Conservation (phyloP, 768 basidiomycete species). For the Psilocybe azurescens region DNA sequence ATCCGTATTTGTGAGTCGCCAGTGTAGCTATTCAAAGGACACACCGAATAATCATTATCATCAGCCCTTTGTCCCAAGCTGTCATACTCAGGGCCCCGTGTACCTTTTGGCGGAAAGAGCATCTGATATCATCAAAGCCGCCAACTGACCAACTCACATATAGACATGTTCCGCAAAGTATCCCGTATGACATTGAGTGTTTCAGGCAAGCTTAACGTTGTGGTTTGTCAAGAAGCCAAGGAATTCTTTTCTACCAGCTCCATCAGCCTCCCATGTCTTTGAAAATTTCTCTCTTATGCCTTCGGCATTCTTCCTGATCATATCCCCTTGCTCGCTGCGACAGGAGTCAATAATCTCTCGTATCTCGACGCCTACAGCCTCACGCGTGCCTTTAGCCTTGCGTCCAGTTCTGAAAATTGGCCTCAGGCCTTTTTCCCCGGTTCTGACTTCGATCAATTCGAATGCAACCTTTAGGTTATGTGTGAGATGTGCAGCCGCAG, state of each 20-base stretch:
- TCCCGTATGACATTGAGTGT: too few species aligned
- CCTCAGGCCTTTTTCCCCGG: constrained; percentile 10
- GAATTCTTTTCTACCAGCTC: too few species aligned
- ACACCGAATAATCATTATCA: background rate
- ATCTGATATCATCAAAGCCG: constrained; percentile 26
- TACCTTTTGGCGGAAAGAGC: constrained; percentile 42
- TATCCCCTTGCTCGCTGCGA: too few species aligned
- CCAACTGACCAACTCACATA: too few species aligned
- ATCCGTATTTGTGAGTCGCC: constrained; percentile 36
- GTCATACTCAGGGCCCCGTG: constrained; percentile 39
- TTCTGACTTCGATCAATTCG: constrained; percentile 18
- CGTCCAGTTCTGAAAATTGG: constrained; percentile 5
- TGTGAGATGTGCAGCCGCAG: constrained; percentile 8
- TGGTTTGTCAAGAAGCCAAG: too few species aligned
- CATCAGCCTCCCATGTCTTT: too few species aligned
- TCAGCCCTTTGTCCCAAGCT: constrained; percentile 35
- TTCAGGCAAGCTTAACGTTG: too few species aligned
- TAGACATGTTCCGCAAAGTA: too few species aligned
- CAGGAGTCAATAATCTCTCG: background rate
- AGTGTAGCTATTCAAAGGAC: background rate
- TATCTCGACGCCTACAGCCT: constrained; percentile 15
- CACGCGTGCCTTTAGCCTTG: constrained; percentile 12
- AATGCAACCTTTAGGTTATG: constrained; percentile 15
- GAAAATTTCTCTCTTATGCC: too few species aligned
- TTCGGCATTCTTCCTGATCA: too few species aligned